A percentile compares a stretch with the other conserved stretches of the same genome.
phyloP scores from a whole-genome alignment of 257 asterid species.

The Lavandula angustifolia region DNA sequence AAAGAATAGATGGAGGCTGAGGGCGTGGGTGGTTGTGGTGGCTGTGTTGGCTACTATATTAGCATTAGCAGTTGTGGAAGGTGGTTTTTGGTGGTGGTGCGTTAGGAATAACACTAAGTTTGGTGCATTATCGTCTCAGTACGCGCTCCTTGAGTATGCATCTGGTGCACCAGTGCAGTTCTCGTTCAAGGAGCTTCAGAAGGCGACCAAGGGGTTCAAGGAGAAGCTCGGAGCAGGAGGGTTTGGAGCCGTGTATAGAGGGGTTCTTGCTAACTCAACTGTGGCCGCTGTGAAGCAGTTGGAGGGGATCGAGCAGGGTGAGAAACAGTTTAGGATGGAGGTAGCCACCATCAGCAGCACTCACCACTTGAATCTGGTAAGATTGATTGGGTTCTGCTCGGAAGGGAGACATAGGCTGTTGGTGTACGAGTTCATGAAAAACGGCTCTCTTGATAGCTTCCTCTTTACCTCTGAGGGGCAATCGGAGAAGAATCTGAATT shows the following conservation, averaged over 20 bases:
- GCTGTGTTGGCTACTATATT: constrained; percentile 54
- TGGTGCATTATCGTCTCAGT: constrained; percentile 56
- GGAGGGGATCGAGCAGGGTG: constrained; percentile 91
- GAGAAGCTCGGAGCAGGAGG: constrained; percentile 94
- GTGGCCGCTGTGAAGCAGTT: constrained; percentile 75
- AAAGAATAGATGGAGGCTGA: constrained; percentile 47
- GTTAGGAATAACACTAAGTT: constrained; percentile 55
- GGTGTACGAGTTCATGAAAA: constrained; percentile 81
- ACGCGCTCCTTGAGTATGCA: constrained; percentile 84
- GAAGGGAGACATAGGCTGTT: constrained; percentile 77
- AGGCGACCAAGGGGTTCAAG: constrained; percentile 75
- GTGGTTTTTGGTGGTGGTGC: constrained; percentile 82
- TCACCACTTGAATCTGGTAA: constrained; percentile 85
- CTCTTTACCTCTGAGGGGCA: constrained; percentile 55
- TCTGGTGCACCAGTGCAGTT: constrained; percentile 91
- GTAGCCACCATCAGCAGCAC: constrained; percentile 89
- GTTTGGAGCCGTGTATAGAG: constrained; percentile 79
- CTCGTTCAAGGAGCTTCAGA: constrained; percentile 65
- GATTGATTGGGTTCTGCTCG: constrained; percentile 81
- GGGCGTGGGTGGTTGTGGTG: constrained; percentile 62
- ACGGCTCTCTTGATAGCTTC: constrained; percentile 68
- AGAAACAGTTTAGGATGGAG: constrained; percentile 84
- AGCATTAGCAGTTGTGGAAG: constrained; percentile 53
- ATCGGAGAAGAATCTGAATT: constrained; percentile 58
- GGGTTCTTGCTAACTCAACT: constrained; percentile 61